Evolutionary conservation across 1,284 basidiomycete genomes (phyloP).

Genomic region (Ceratobasidium sp.): DNA sequence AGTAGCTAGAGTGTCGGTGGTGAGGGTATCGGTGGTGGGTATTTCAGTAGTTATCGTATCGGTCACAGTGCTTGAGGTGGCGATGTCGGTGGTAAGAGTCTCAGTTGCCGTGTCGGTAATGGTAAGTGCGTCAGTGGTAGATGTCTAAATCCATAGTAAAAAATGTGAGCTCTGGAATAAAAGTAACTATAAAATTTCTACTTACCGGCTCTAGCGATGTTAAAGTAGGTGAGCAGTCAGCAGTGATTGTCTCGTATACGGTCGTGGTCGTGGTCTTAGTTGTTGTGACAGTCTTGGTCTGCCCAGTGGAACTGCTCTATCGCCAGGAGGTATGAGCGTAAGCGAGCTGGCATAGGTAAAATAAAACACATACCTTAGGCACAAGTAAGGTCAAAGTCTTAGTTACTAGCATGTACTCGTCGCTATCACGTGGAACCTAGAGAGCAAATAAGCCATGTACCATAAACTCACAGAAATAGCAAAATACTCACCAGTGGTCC

Average conservation of each 20-base stretch:
- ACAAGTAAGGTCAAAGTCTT: slow-evolving; percentile 22
- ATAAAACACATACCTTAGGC: slow-evolving; percentile 22
- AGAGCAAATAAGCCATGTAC: background rate
- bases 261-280: slow-evolving; percentile 31
- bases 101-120: too few species aligned
- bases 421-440: slow-evolving; percentile 10
- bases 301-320: background rate
- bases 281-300: slow-evolving; percentile 32
- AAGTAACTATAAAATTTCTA: background rate
- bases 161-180: background rate
- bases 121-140: background rate
- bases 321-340: background rate
- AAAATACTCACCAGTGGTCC: slow-evolving; percentile 7
- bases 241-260: slow-evolving; percentile 10
- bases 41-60: background rate
- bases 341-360: background rate
- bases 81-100: background rate
- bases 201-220: slow-evolving; percentile 20
- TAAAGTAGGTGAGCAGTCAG: background rate
- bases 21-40: slow-evolving; percentile 3
- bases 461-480: background rate
- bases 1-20: background rate
- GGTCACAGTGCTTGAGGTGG: background rate
- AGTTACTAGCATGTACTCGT: slow-evolving; percentile 34
- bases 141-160: background rate